Evolutionary conservation across 2,329 filamentous ascomycete genomes (phyloP), one percentile per base, ranked within the genome.

Genomic region (Hymenoscyphus fraxineus): DNA sequence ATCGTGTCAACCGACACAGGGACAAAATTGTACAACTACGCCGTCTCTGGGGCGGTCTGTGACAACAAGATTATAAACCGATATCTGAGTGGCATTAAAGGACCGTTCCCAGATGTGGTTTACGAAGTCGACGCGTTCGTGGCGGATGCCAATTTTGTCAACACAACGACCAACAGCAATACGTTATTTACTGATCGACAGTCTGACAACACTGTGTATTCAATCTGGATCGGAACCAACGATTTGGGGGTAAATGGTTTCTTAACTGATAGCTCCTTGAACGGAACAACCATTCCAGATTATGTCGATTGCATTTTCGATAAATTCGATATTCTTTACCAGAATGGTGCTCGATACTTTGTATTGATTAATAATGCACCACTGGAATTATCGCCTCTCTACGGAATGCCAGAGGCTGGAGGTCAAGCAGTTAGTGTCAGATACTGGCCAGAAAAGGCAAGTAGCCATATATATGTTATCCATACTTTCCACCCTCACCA

Each of bases 211-310:
- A 91, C 89, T 0, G 86, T 91, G 2, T 93, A 92, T 72, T 82
- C 86, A 0, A 83, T 93, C 60, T 93, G 89, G 89, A 92, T 93
- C 70, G 91, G 91, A 2, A 93, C 90, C 31, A 94, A 94, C 73
- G 91, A 95, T 72, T 79, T 94, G 10, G 90, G 90, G 27, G 81
- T 80, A 64, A 76, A 81, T 60, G 88, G 83, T 9, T 89, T 93
- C 72, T 75, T 93, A 39, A 85, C 82, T 4, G 88, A 92, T 72
- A 81, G 80, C 31, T 87, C 92, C 73, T 76, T 73, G 32, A 59
- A 70, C 0, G 83, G 82, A 13, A 86, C 85, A 31, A 88, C 84
- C 1, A 81, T 93, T 6, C 78, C 81, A 1, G 82, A 88, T 72
- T 92, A 88, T 72, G 81, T 87, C 2, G 83, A 88, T 67, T 93